Base-by-base conservation (phyloP, 768 basidiomycete genomes). In the Agrocybe pediades region DNA sequence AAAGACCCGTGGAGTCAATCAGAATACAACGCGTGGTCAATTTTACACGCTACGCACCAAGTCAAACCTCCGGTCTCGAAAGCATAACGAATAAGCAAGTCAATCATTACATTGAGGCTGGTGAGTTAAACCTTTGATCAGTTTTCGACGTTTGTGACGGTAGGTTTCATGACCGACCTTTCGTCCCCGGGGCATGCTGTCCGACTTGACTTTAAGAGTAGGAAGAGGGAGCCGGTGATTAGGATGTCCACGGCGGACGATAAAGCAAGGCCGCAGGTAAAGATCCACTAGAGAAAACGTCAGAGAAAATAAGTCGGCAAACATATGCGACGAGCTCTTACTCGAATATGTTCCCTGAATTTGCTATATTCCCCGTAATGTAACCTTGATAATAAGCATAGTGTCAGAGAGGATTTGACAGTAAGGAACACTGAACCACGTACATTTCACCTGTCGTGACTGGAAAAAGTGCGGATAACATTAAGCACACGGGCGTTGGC, bases 41-140 rank as follows among this genome's bases (percentile, higher is more conserved):
- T 41, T 29, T 16, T 40, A 24, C 13, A 13, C 13, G 2, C 9
- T 6, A 46, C 62, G 20, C 58, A 75, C 76, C 76, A 76, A n/a
- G 81, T 82, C 17, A 83, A 62, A 16, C 72, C 67, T 15, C 80
- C 81, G 29, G 76, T 82, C 60, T 83, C 81, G 51, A 82, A 79
- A 0, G 80, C 71, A 59, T 83, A 83, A 13, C 75, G 60, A 25
- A 78, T 78, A 21, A 82, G 65, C 1, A 74, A 63, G 41, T 80
- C 71, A 46, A 83, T 74, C 23, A 82, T 62, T 0, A 68, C 69
- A 53, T 81, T 80, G 49, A 82, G 52, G 47, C 79, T 82, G 41
- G 29, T 39, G 46, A 33, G 23, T 15, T n/a, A 8, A 41, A 40
- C 9, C 43, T 50, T 20, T 44, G 33, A 42, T 56, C 16, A 25